A percentile compares a stretch with the other conserved stretches of the same genome.
Conservation (phyloP, 2,329 filamentous ascomycete genomes). For the Aspergillus piperis region DNA sequence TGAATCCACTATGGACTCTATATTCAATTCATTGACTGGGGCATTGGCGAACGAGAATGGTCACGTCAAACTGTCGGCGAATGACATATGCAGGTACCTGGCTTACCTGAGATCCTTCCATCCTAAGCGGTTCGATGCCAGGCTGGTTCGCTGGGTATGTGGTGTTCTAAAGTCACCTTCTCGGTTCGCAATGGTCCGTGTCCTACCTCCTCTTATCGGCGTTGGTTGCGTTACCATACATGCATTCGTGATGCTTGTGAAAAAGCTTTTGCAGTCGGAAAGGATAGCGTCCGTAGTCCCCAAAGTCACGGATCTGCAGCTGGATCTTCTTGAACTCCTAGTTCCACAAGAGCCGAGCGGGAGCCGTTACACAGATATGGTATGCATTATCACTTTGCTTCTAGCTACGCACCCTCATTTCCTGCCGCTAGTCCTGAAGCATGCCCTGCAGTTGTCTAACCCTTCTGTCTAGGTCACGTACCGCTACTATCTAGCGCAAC, state of each 20-base stretch:
- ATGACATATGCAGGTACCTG: slow-evolving; percentile 44
- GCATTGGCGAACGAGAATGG: slow-evolving; percentile 35
- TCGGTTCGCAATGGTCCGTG: slow-evolving; percentile 32
- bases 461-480: slow-evolving; percentile 35
- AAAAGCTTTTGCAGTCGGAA: slow-evolving; percentile 32
- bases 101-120: slow-evolving; percentile 48
- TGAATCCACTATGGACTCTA: slow-evolving; percentile 44
- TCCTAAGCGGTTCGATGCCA: slow-evolving; percentile 45
- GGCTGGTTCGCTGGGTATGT: slow-evolving; percentile 47
- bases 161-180: slow-evolving; percentile 37
- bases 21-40: slow-evolving; percentile 46
- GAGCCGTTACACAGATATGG: slow-evolving; percentile 31
- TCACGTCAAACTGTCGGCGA: slow-evolving; percentile 33
- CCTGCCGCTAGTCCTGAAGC: background rate
- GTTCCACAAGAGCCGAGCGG: slow-evolving; percentile 21
- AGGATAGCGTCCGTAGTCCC: slow-evolving; percentile 25
- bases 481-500: slow-evolving; percentile 42
- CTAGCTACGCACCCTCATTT: background rate
- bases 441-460: background rate
- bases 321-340: slow-evolving; percentile 38
- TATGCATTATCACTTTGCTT: slow-evolving; percentile 17
- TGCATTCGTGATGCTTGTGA: slow-evolving; percentile 41
- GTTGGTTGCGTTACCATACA: slow-evolving; percentile 48
- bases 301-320: slow-evolving; percentile 29
- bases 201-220: slow-evolving; percentile 46